Percentiles rank a stretch among this genome's conserved stretches.
phyloP scores from a whole-genome alignment of 192 early-diverging fungal species.

The Paraglomus brasilianum region DNA sequence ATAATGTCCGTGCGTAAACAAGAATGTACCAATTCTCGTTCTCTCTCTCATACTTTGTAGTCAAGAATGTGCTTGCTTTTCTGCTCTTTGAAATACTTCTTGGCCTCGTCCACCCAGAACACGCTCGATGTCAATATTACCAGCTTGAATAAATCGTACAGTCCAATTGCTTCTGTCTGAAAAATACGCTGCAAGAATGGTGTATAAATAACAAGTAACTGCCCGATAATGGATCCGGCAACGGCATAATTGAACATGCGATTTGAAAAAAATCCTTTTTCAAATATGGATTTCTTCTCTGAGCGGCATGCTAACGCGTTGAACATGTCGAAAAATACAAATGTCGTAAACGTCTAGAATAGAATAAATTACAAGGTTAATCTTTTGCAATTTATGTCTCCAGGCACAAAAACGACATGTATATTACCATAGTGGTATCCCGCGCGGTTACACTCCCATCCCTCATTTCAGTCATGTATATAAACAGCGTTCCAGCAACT shows the following conservation, averaged over 20 bases:
- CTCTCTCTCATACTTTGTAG: too few species aligned
- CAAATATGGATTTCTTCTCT: conserved; percentile 74
- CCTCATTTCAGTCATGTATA: conserved; percentile 76
- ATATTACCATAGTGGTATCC: conserved; percentile 86
- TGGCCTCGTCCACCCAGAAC: conserved; percentile 82
- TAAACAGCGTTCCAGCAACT: conserved; percentile 80
- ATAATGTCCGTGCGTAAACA: too few species aligned
- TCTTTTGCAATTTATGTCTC: neutral
- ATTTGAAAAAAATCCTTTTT: conserved; percentile 84
- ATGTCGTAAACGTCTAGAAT: conserved; percentile 88
- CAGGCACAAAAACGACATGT: neutral
- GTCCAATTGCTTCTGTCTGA: conserved; percentile 83
- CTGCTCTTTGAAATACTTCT: conserved; percentile 53
- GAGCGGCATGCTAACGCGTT: conserved; percentile 93
- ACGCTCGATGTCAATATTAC: conserved; percentile 69
- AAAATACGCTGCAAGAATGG: conserved; percentile 91
- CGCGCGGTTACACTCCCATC: conserved; percentile 68
- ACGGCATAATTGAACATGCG: conserved; percentile 87
- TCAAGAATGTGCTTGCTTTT: neutral
- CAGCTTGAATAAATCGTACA: conserved; percentile 73
- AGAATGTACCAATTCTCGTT: too few species aligned
- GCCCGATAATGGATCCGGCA: conserved; percentile 75
- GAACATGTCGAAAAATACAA: conserved; percentile 97
- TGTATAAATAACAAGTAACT: conserved; percentile 84
- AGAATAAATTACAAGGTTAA: neutral